phyloP scores from a whole-genome alignment of 768 basidiomycete genomes.

The Mycena olivaceomarginata region DNA sequence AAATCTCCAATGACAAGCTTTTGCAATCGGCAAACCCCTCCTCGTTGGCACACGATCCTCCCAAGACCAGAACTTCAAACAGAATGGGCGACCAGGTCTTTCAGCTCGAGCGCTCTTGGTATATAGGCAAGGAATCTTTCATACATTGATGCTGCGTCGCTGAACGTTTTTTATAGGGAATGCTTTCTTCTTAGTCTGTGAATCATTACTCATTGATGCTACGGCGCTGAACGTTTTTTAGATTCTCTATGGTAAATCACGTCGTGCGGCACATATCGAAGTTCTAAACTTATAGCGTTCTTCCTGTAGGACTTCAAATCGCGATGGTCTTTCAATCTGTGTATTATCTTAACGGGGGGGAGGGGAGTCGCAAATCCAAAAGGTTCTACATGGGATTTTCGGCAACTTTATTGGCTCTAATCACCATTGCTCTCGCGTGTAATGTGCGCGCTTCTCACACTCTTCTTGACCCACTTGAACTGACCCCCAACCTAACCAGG shows the following conservation, averaged over 20 bases:
- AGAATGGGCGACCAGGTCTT: constrained; percentile 38
- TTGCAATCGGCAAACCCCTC: not conserved
- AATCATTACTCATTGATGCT: too few relatives aligned
- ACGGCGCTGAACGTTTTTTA: not conserved
- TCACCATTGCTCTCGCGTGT: constrained; percentile 53
- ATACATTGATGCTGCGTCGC: too few relatives aligned
- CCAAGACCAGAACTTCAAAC: not conserved
- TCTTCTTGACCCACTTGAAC: too few relatives aligned
- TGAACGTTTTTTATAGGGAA: constrained; percentile 42
- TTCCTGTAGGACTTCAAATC: constrained; percentile 46
- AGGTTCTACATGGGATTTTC: constrained; percentile 45
- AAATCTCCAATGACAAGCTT: not conserved
- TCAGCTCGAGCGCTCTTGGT: constrained; percentile 46
- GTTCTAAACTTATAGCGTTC: not conserved
- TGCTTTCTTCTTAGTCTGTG: constrained; percentile 19
- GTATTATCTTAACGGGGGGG: constrained; percentile 27
- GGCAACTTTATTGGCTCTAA: constrained; percentile 49
- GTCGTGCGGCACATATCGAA: not conserved
- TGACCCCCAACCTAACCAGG: too few relatives aligned
- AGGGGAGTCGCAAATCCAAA: constrained; percentile 15
- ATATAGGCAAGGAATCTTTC: constrained; percentile 44
- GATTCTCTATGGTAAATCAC: constrained; percentile 49
- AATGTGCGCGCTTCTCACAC: constrained; percentile 16
- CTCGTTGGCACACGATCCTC: not conserved
- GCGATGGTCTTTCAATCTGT: constrained; percentile 46